Evolutionary conservation across 371 early-diverging fungal species (phyloP).

Genomic region (Mycotypha africana): DNA sequence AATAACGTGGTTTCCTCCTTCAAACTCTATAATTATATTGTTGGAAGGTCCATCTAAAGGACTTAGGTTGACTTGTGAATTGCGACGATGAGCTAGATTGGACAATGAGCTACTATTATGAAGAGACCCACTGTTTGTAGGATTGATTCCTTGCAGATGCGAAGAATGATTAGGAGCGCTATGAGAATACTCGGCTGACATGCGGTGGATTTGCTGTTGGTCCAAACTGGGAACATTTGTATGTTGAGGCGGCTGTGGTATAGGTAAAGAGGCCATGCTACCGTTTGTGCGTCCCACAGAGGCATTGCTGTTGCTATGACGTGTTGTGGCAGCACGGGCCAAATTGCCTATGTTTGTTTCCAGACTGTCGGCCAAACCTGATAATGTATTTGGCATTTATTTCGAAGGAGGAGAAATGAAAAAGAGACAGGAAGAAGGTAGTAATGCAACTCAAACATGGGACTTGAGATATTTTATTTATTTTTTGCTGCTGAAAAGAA

Average conservation of each 20-base stretch:
- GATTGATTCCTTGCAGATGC: too few relatives aligned
- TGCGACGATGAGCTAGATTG: conserved; percentile 2
- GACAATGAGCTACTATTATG: too few relatives aligned
- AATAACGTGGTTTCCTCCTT: conserved; percentile 35
- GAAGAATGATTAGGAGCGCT: not conserved
- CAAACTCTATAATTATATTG: conserved; percentile 27
- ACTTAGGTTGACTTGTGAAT: not conserved
- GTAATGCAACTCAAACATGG: not conserved
- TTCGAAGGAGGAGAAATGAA: not conserved
- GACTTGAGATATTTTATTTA: not conserved
- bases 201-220: not conserved
- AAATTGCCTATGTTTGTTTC: conserved; percentile 14
- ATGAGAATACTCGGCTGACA: conserved; percentile 1
- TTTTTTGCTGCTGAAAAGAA: not conserved
- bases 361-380: conserved; percentile 5
- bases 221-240: conserved; percentile 8
- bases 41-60: conserved; percentile 3
- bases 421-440: conserved; percentile 1
- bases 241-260: conserved; percentile 20
- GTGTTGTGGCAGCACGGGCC: conserved; percentile 18
- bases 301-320: conserved; percentile 7
- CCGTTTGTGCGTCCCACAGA: too few relatives aligned
- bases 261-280: conserved; percentile 5
- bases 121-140: too few relatives aligned
- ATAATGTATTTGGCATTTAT: conserved; percentile 7